phyloP scores from a whole-genome alignment of 1,284 basidiomycete species.

The Ceratobasidium papillatum region DNA sequence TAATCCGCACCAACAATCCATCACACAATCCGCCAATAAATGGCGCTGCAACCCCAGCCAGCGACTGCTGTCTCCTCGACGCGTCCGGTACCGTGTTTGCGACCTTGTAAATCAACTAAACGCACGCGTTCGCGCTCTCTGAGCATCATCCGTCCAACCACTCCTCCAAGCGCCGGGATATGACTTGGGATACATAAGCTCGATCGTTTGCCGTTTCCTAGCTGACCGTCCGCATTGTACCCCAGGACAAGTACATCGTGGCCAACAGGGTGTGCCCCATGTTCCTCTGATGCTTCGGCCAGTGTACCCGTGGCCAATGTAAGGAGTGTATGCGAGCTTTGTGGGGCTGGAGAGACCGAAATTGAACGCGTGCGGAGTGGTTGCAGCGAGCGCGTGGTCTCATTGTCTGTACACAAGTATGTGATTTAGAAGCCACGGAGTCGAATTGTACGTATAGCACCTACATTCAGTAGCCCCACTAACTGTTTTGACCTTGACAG shows the following conservation, averaged over 20 bases:
- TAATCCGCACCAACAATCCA: neutral
- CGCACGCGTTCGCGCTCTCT: conserved; percentile 59
- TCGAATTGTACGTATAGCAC: conserved; percentile 48
- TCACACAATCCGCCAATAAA: conserved; percentile 43
- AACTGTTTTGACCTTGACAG: conserved; percentile 79
- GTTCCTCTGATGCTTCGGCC: conserved; percentile 1
- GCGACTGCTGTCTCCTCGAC: conserved; percentile 74
- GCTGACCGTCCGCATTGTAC: conserved; percentile 76
- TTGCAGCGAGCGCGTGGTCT: conserved; percentile 65
- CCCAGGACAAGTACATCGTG: conserved; percentile 75
- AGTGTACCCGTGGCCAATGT: conserved; percentile 70
- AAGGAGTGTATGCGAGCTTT: conserved; percentile 74
- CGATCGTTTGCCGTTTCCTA: conserved; percentile 85
- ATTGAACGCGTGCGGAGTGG: conserved; percentile 76
- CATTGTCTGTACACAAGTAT: conserved; percentile 65
- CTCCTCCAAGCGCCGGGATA: conserved; percentile 52
- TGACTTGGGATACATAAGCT: conserved; percentile 75
- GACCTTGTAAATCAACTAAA: conserved; percentile 72
- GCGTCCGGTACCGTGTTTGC: conserved; percentile 70
- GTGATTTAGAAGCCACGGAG: neutral
- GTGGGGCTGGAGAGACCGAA: conserved; percentile 69
- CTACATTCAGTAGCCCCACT: conserved; percentile 86
- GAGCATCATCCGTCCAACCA: conserved; percentile 63
- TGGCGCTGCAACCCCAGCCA: conserved; percentile 43
- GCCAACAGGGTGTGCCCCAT: conserved; percentile 52